phyloP scores from a whole-genome alignment of 495 filamentous ascomycete species.

The Glutinoglossum americanum region DNA sequence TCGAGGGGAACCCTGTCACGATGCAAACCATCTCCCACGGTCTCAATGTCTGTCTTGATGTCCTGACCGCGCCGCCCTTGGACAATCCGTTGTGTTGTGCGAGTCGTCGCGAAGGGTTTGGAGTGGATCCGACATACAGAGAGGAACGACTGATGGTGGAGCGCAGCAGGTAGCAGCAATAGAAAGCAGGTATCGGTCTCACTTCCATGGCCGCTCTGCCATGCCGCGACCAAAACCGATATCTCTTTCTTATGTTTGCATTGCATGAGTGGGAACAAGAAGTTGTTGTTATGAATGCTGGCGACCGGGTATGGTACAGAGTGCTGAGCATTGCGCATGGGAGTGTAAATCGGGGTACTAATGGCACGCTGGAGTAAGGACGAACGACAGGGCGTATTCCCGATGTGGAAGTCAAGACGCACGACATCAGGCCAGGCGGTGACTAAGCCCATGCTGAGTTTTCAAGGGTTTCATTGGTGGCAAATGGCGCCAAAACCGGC shows the following conservation, averaged over 20 bases:
- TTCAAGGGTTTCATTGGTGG: neutral
- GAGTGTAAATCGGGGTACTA: neutral
- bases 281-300: too few relatives aligned
- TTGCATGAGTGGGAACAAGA: too few relatives aligned
- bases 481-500: neutral
- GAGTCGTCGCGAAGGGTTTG: conserved; percentile 60
- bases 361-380: too few relatives aligned
- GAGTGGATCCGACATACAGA: conserved; percentile 81
- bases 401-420: neutral
- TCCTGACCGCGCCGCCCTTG: conserved; percentile 61
- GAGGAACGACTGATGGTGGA: conserved; percentile 42
- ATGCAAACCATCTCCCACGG: conserved; percentile 90
- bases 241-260: too few relatives aligned
- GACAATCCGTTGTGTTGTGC: conserved; percentile 71
- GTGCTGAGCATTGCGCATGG: neutral
- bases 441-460: neutral
- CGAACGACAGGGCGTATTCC: neutral
- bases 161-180: conserved; percentile 72
- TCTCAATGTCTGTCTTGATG: conserved; percentile 36
- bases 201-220: neutral
- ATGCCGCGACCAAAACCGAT: too few relatives aligned
- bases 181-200: conserved; percentile 44
- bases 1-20: conserved; percentile 73
- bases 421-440: neutral
- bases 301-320: too few relatives aligned